Base-by-base conservation (phyloP, 371 early-diverging fungal species). In the Lichtheimia ornata region DNA sequence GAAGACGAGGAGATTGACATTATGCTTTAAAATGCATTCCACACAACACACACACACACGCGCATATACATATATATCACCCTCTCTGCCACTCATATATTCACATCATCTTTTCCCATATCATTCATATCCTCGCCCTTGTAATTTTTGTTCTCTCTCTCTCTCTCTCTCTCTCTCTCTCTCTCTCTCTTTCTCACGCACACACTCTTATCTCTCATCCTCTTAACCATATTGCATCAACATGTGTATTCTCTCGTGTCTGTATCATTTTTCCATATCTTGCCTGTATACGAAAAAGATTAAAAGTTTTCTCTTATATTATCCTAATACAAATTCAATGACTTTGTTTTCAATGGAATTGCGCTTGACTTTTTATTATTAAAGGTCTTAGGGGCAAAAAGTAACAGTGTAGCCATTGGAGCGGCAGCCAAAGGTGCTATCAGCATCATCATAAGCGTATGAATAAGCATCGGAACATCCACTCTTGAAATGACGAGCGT, bases 381-480 rank as follows among this genome's bases (percentile, higher is more conserved):
- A 14, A 35, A 47, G 5, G 6, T 17, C 15, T 59, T 59, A 59
- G 2, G 60, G 60, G 40, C 73, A 73, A 25, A 73, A 62, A 3
- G 61, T 62, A 27, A 73, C 65, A 25, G 64, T 63, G 59, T 74
- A 74, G 22, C 30, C 44, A 2, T 66, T 53, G 13, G 61, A 52
- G 5, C 50, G 24, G 64, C 72, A 74, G 12, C 61, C 55, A 55
- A 58, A 72, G 13, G 70, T 72, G 24, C 58, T 60, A 20, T 61
- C 62, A 18, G 55, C 40, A 54, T 76, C 76, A 49, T 76, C 76
- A 55, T 69, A 73, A 49, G 70, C 67, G 58, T 67, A 76, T 5
- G 65, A 68, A 56, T 76, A 76, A 12, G 73, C 73, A 59, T 71
- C 66, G 4, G 71, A 67, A 53, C 69, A 71, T 11, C 41, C 56